A percentile compares a stretch with the other conserved stretches of the same genome.
phyloP scores from a whole-genome alignment of 2,329 filamentous ascomycete species.

The Ophiostoma sp. region DNA sequence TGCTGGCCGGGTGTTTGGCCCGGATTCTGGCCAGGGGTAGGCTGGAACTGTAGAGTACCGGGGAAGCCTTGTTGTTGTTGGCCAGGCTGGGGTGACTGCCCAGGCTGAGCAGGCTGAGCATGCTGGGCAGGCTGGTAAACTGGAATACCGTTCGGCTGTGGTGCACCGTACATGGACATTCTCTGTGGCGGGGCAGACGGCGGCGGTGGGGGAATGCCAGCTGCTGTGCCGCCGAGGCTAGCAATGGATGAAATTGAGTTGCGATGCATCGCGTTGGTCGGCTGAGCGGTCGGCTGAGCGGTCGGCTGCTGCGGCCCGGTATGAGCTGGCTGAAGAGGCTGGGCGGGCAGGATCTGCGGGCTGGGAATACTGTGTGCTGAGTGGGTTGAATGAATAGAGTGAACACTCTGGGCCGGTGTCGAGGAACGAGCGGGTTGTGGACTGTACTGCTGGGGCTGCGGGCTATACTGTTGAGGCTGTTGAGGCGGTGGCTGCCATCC shows the following conservation, averaged over 20 bases:
- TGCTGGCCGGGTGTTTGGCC: background rate
- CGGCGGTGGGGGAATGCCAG: background rate
- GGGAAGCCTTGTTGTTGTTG: background rate
- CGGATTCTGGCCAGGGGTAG: background rate
- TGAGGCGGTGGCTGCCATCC: background rate
- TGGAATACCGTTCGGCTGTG: background rate
- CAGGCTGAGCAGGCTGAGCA: background rate
- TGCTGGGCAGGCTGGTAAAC: constrained; percentile 10
- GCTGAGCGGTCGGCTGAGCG: constrained; percentile 20
- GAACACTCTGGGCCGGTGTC: constrained; percentile 20
- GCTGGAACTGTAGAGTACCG: background rate
- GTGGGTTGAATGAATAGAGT: constrained; percentile 16
- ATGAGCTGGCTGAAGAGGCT: background rate
- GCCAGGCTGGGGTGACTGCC: background rate
- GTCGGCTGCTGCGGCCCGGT: constrained; percentile 15
- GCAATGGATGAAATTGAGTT: constrained; percentile 14
- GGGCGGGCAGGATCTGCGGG: background rate
- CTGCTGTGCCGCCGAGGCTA: background rate
- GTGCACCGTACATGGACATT: constrained; percentile 19
- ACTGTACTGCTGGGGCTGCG: background rate
- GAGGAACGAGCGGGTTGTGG: background rate
- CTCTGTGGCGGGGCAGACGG: constrained; percentile 10
- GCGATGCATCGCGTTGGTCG: constrained; percentile 19
- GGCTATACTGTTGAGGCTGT: background rate
- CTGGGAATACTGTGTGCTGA: background rate